phyloP scores from a whole-genome alignment of 495 filamentous ascomycete species.

The Penicillium bovifimosum region DNA sequence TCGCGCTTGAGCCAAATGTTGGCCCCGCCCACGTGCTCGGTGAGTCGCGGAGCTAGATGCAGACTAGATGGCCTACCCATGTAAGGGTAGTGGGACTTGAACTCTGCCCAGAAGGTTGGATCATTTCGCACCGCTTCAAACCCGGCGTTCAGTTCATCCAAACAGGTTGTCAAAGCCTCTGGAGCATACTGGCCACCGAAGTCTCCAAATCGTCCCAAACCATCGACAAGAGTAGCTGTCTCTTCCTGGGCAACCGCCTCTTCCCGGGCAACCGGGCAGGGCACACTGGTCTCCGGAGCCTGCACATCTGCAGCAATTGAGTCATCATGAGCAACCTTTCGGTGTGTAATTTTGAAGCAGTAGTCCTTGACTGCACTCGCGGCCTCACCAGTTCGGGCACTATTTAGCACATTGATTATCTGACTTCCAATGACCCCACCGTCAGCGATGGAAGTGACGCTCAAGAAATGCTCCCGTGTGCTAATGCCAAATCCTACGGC shows the following conservation, averaged over 20 bases:
- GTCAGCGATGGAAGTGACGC: constrained; percentile 75
- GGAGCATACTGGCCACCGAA: constrained; percentile 14
- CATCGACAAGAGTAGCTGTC: neutral
- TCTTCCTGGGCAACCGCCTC: neutral
- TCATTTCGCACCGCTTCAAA: constrained; percentile 3
- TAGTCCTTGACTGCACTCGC: constrained; percentile 5
- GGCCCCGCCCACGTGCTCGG: constrained; percentile 78
- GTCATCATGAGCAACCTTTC: neutral
- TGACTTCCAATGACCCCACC: constrained; percentile 86
- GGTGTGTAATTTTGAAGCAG: neutral
- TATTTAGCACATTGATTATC: constrained; percentile 63
- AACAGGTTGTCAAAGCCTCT: neutral
- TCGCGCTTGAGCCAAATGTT: constrained; percentile 95
- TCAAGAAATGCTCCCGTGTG: constrained; percentile 57
- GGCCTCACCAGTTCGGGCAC: constrained; percentile 51
- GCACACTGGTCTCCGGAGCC: neutral
- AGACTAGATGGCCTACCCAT: constrained; percentile 5
- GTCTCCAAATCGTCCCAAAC: neutral
- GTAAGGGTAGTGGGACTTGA: constrained; percentile 1
- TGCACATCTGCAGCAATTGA: neutral
- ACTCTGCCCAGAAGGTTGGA: constrained; percentile 11
- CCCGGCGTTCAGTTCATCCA: constrained; percentile 3
- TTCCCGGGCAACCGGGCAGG: neutral
- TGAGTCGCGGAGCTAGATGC: constrained; percentile 75
- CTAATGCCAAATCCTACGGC: constrained; percentile 93